These are phyloP conservation scores for Globisporangium parvum DNA, from an alignment of 352 stramenopile genomes.

Conservation along the genomic window DNA sequence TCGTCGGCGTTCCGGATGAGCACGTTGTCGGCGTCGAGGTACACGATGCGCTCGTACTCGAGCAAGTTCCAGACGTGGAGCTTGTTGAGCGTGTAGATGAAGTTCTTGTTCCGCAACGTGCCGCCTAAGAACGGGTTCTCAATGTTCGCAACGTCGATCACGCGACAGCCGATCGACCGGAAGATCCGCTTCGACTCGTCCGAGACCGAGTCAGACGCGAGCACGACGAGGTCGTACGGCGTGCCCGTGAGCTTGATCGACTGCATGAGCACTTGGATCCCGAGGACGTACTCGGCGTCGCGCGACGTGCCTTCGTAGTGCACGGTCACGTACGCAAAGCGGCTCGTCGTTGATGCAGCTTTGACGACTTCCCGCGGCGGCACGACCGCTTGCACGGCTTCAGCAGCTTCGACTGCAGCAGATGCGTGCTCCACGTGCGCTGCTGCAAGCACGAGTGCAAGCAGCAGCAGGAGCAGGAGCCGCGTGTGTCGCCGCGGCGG, in stretches of 20 bases:
- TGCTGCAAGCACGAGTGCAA: slow-evolving; percentile 4
- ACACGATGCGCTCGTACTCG: slow-evolving; percentile 88
- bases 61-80: slow-evolving; percentile 88
- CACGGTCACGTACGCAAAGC: slow-evolving; percentile 82
- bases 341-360: slow-evolving; percentile 26
- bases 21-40: slow-evolving; percentile 89
- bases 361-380: not conserved
- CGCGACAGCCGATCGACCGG: slow-evolving; percentile 71
- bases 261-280: slow-evolving; percentile 81
- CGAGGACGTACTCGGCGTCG: slow-evolving; percentile 81
- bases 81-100: slow-evolving; percentile 90
- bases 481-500: not conserved
- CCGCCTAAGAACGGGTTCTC: slow-evolving; percentile 78
- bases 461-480: slow-evolving; percentile 19
- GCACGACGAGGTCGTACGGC: slow-evolving; percentile 78
- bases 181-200: slow-evolving; percentile 72
- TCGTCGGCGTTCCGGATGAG: slow-evolving; percentile 86
- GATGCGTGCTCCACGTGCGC: slow-evolving; percentile 6
- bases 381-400: slow-evolving; percentile 9
- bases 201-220: slow-evolving; percentile 81
- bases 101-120: slow-evolving; percentile 80
- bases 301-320: slow-evolving; percentile 83
- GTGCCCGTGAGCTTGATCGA: slow-evolving; percentile 82
- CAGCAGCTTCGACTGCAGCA: slow-evolving; percentile 9
- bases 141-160: slow-evolving; percentile 85